Conservation (phyloP, 1,284 basidiomycete genomes). For the Paramarasmius palmivorus region DNA sequence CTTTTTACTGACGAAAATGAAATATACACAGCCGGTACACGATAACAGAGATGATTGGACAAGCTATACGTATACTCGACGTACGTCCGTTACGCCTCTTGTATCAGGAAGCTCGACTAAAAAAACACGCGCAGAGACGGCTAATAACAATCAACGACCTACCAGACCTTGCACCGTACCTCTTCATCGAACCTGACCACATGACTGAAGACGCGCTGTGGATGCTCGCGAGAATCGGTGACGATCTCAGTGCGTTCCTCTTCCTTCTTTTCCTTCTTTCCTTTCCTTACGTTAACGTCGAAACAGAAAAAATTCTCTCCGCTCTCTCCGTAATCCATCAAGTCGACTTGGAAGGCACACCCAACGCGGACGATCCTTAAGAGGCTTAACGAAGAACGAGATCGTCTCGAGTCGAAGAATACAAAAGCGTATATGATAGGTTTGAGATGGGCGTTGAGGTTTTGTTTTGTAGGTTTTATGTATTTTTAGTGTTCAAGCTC, state of each 20-base stretch:
- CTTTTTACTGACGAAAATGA: background rate
- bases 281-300: background rate
- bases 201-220: conserved; percentile 50
- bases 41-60: conserved; percentile 52
- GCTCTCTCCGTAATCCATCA: conserved; percentile 6
- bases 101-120: background rate
- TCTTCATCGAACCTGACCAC: conserved; percentile 73
- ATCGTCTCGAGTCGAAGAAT: conserved; percentile 40
- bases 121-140: conserved; percentile 76
- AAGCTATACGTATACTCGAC: conserved; percentile 58
- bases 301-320: conserved; percentile 15
- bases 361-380: conserved; percentile 36
- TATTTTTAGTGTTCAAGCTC: too few relatives aligned
- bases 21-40: conserved; percentile 43
- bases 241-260: conserved; percentile 40
- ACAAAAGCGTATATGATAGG: conserved; percentile 65
- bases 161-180: conserved; percentile 64
- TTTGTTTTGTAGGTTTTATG: too few relatives aligned
- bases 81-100: conserved; percentile 31
- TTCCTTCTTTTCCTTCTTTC: background rate
- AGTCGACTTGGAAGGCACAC: conserved; percentile 2
- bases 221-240: conserved; percentile 51
- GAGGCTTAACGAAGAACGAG: conserved; percentile 47
- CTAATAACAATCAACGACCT: conserved; percentile 71
- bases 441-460: conserved; percentile 78